Evolutionary conservation across 257 asterid genomes (phyloP).

Genomic region (Misopates orontium): DNA sequence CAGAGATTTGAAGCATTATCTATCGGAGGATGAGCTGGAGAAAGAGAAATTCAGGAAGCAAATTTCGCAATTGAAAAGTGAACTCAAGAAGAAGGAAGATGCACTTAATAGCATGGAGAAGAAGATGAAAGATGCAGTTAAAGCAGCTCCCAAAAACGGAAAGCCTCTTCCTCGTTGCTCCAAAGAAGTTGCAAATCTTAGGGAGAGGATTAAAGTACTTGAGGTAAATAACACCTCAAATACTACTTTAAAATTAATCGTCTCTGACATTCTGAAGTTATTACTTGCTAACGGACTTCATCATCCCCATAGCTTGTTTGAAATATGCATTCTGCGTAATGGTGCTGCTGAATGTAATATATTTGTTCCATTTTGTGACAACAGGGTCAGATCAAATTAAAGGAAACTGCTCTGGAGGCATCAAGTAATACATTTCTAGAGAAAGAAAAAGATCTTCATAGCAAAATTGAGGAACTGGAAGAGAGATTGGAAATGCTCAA

Average conservation of each 20-base stretch:
- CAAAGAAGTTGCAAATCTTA: constrained; percentile 58
- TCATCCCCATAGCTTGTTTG: neutral
- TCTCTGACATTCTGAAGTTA: constrained; percentile 11
- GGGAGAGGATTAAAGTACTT: constrained; percentile 74
- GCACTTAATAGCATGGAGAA: constrained; percentile 58
- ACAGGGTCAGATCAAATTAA: constrained; percentile 68
- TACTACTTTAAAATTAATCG: constrained; percentile 1
- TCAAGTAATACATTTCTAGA: constrained; percentile 63
- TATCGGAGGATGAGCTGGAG: constrained; percentile 53
- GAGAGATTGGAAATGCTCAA: constrained; percentile 50
- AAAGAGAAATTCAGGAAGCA: constrained; percentile 64
- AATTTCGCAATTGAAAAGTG: constrained; percentile 46
- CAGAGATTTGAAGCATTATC: constrained; percentile 39
- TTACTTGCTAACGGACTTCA: neutral
- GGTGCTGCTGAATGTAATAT: constrained; percentile 9
- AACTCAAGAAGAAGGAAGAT: constrained; percentile 64
- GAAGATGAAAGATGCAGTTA: constrained; percentile 53
- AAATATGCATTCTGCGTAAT: constrained; percentile 6
- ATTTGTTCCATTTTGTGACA: constrained; percentile 14
- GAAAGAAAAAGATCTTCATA: constrained; percentile 72
- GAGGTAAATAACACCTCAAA: constrained; percentile 52
- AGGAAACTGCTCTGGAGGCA: constrained; percentile 66
- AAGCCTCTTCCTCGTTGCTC: constrained; percentile 38
- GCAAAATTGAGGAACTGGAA: constrained; percentile 68
- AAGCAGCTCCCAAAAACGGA: constrained; percentile 36